Conservation (phyloP, 2,329 filamentous ascomycete genomes). For the Calonectria hawksworthii region DNA sequence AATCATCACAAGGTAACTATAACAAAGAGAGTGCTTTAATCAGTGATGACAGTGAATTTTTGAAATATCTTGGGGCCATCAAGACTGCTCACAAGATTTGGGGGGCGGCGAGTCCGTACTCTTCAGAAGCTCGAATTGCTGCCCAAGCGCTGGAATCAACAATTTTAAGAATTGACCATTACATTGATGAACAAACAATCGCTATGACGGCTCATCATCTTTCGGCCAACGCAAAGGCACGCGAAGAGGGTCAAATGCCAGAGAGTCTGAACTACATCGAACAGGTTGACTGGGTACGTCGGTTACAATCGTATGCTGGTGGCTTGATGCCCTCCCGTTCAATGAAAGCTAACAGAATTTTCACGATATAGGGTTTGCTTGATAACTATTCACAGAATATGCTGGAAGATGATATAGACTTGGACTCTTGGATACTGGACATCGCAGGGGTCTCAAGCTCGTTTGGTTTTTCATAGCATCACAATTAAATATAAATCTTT, state of each 20-base stretch:
- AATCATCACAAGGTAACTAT: not conserved
- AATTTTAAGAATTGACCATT: conserved; percentile 29
- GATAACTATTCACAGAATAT: conserved; percentile 34
- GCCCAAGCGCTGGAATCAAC: conserved; percentile 38
- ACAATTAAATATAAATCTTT: no score
- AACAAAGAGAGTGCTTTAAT: accelerated
- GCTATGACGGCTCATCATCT: not conserved
- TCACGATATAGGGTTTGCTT: conserved; percentile 4
- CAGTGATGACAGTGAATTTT: accelerated
- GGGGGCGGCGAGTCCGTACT: conserved; percentile 11
- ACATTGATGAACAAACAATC: not conserved
- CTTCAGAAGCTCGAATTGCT: conserved; percentile 38
- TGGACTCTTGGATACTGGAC: conserved; percentile 34
- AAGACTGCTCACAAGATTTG: conserved; percentile 41
- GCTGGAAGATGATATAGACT: conserved; percentile 15
- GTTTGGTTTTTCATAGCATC: no score
- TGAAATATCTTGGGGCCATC: conserved; percentile 33
- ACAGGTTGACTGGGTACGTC: conserved; percentile 42
- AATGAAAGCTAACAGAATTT: not conserved
- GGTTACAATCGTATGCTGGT: not conserved
- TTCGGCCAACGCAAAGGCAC: not conserved
- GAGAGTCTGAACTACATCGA: conserved; percentile 28
- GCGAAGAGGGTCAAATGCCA: conserved; percentile 7
- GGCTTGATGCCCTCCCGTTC: not conserved
- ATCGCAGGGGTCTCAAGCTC: not conserved